Evolutionary conservation across 495 filamentous ascomycete species (phyloP), one percentile per base, ranked within the genome.

Genomic region (Bryoglossum gracile): DNA sequence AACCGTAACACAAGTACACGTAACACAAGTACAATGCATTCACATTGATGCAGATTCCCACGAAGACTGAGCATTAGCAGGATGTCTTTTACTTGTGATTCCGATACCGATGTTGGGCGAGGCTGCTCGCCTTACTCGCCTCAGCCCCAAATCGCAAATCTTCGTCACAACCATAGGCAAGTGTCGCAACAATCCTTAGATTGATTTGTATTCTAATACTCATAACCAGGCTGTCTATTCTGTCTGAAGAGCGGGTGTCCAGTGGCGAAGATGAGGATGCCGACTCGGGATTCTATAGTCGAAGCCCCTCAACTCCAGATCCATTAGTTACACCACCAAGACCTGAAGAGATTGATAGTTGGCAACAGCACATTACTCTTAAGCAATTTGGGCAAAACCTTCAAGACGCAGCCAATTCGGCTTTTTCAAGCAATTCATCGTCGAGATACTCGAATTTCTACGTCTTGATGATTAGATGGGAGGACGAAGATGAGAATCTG

Each of bases 391-490:
- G 32, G 14, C 30, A 52, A 24, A 36, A 39, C 2, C 23, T 52
- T 21, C 25, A 37, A 19, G 41, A 28, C 17, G 49, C 49, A 2
- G 49, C 49, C 22, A 46, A 23, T 28, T 39, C 49, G 6, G 43
- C 41, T 3, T 46, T 40, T 19, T 35, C 36, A 3, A 25, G n/a
- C 5, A 19, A 24, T 23, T 10, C 9, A 21, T 34, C 25, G 23
- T 32, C 23, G 34, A 17, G 16, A 32, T 52, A 52, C 35, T 18
- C 42, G 16, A 41, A 46, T 2, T 41, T 52, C 13, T 32, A 46
- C 39, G 49, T 52, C 11, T 26, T 46, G 34, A 46, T 52, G 34
- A 11, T 52, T n/a, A 26, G 25, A n/a, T 52, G 41, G 42, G 28
- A 34, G n/a, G 21, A 24, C 4, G 17, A 21, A 11, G 43, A 41